These are phyloP conservation scores for Suhomyces vadensis DNA, from an alignment of 805 yeast species.

Conservation along the genomic window DNA sequence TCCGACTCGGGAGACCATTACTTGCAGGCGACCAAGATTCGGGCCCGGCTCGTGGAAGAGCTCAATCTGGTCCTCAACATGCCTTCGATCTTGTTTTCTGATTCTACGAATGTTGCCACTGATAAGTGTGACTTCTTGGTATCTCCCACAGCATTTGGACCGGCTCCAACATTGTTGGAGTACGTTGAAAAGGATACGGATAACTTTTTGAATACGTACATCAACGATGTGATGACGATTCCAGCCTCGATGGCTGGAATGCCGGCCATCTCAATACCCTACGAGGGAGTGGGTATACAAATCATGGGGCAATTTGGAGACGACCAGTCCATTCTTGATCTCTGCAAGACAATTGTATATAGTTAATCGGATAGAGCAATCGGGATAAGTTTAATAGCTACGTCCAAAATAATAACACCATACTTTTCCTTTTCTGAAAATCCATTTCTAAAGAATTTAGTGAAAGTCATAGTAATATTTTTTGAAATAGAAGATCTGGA, in stretches of 20 bases:
- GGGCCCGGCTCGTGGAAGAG: slow-evolving; percentile 62
- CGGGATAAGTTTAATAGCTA: neutral
- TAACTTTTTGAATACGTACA: slow-evolving; percentile 60
- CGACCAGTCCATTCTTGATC: slow-evolving; percentile 60
- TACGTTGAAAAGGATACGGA: slow-evolving; percentile 34
- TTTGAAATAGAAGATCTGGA: neutral
- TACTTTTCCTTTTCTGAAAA: neutral
- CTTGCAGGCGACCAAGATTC: slow-evolving; percentile 67
- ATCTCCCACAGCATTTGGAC: slow-evolving; percentile 66
- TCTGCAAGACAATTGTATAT: slow-evolving; percentile 15
- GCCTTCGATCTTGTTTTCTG: slow-evolving; percentile 38
- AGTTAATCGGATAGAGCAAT: neutral
- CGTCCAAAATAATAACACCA: neutral
- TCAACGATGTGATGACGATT: slow-evolving; percentile 82
- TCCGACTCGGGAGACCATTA: slow-evolving; percentile 76
- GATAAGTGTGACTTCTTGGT: slow-evolving; percentile 64
- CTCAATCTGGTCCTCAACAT: slow-evolving; percentile 60
- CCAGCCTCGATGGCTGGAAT: slow-evolving; percentile 92
- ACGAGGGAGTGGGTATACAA: slow-evolving; percentile 62
- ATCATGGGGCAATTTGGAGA: slow-evolving; percentile 84
- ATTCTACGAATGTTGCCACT: slow-evolving; percentile 10
- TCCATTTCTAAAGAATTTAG: neutral
- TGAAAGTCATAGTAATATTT: neutral
- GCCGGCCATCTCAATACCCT: slow-evolving; percentile 82
- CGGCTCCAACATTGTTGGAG: slow-evolving; percentile 56